Percentiles rank a stretch among this genome's conserved stretches.
Conservation (phyloP, 2,329 filamentous ascomycete species). For the Ophiostoma fasciatum region DNA sequence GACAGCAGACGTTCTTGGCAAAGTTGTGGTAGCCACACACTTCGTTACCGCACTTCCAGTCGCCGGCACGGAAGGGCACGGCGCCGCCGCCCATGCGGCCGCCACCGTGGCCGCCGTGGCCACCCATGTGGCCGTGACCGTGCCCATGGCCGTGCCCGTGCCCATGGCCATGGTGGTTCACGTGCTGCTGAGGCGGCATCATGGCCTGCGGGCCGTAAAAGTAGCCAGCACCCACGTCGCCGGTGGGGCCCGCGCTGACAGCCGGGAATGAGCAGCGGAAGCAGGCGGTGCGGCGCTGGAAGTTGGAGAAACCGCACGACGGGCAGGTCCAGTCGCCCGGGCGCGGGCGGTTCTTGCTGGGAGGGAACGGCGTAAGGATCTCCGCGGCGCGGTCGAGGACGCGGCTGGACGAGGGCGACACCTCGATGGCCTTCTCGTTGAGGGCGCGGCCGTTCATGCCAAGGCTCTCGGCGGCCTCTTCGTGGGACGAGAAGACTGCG, state of each 20-base stretch:
- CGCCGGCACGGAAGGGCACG: slow-evolving; percentile 93
- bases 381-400: slow-evolving; percentile 92
- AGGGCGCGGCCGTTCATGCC: slow-evolving; percentile 98
- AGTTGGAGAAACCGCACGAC: slow-evolving; percentile 97
- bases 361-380: slow-evolving; percentile 92
- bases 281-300: slow-evolving; percentile 93
- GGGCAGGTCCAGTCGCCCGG: slow-evolving; percentile 99
- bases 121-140: slow-evolving; percentile 50
- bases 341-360: slow-evolving; percentile 93
- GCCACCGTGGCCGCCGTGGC: slow-evolving; percentile 41
- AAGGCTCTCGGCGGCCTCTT: slow-evolving; percentile 94
- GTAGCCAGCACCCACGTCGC: slow-evolving; percentile 50
- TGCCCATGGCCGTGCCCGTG: slow-evolving; percentile 31
- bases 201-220: slow-evolving; percentile 61
- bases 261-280: slow-evolving; percentile 99
- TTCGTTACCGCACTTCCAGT: slow-evolving; percentile 98
- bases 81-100: slow-evolving; percentile 70
- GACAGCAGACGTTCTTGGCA: slow-evolving; percentile 95
- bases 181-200: slow-evolving; percentile 65
- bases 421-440: slow-evolving; percentile 98
- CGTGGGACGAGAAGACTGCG: slow-evolving; percentile 95
- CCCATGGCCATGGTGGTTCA: slow-evolving; percentile 36
- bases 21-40: slow-evolving; percentile 99
- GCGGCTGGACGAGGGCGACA: slow-evolving; percentile 91
- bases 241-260: slow-evolving; percentile 59